Base-by-base conservation (phyloP, 306 rosid species). In the Dryas drummondii region DNA sequence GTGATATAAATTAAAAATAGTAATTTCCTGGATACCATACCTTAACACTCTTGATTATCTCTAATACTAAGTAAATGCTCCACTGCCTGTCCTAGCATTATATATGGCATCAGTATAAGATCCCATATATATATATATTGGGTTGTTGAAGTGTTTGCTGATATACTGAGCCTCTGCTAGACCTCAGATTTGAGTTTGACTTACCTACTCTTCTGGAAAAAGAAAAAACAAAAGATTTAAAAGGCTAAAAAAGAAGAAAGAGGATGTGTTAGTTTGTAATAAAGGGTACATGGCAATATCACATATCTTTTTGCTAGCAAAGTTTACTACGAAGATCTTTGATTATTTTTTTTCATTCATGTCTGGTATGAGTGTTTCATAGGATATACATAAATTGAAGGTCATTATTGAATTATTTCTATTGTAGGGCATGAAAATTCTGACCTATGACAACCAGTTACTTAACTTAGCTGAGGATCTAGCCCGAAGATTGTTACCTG, bases 381-480 rank as follows among this genome's bases (percentile, higher is more conserved):
- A 53, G 40, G 19, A 9, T n/a, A 13, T 41, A 17, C 5, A 22
- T 53, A 32, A 63, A 63, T 79, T 73, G 22, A 47, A 80, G 73
- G 54, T 70, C 70, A 10, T 37, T 49, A 41, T 62, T 27, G 17
- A 51, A 62, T 69, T 53, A 47, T 68, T 54, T 63, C 57, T 14
- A 6, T 72, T 76, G 71, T 76, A 94, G 98, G 98, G 98, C 57
- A 88, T 94, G 98, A 90, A 83, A 82, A 83, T 94, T 85, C 86
- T 93, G 40, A 85, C 78, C 42, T 91, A 94, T 82, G 87, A 94
- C 76, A 90, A 91, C 82, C 90, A 88, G 72, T 84, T 94, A 64
- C 89, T 94, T 46, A 84, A 85, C 86, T 76, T 94, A 69, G 98
- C 97, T 14, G 98, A 91, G 84, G 98, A 94, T 88, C 87, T 94